Evolutionary conservation across 345 rosid genomes (phyloP).

Genomic region (Cochlearia excelsa): DNA sequence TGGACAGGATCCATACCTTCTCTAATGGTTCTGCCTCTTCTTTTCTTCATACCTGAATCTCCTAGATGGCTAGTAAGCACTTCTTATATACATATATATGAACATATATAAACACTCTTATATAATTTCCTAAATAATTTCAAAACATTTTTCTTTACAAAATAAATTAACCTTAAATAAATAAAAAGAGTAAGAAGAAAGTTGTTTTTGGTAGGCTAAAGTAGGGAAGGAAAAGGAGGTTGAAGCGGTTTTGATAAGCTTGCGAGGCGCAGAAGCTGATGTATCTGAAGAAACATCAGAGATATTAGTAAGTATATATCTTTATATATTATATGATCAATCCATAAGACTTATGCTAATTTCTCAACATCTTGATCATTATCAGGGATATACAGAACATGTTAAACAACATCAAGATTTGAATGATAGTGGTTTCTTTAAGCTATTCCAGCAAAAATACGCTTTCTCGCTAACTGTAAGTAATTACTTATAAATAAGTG

Average conservation of each 20-base stretch:
- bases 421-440: constrained; percentile 1
- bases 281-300: constrained; percentile 34
- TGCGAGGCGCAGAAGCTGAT: constrained; percentile 29
- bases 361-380: constrained; percentile 1
- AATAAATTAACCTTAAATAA: not conserved
- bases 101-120: no score
- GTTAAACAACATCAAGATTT: constrained; percentile 19
- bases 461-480: constrained; percentile 26
- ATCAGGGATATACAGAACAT: constrained; percentile 30
- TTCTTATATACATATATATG: no score
- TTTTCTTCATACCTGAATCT: constrained; percentile 37
- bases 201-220: constrained; percentile 26
- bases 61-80: constrained; percentile 38
- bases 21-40: constrained; percentile 31
- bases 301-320: constrained; percentile 31
- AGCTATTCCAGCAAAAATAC: constrained; percentile 32
- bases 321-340: not conserved
- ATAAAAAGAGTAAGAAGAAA: not conserved
- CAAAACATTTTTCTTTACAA: no score
- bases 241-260: constrained; percentile 15
- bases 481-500: not conserved
- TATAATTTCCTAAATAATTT: no score
- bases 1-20: constrained; percentile 29
- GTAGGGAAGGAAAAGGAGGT: constrained; percentile 29
- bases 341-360: not conserved